These are phyloP conservation scores for Tolypocladium ophioglossoides DNA, from an alignment of 2,329 filamentous ascomycete species.

Conservation along the genomic window DNA sequence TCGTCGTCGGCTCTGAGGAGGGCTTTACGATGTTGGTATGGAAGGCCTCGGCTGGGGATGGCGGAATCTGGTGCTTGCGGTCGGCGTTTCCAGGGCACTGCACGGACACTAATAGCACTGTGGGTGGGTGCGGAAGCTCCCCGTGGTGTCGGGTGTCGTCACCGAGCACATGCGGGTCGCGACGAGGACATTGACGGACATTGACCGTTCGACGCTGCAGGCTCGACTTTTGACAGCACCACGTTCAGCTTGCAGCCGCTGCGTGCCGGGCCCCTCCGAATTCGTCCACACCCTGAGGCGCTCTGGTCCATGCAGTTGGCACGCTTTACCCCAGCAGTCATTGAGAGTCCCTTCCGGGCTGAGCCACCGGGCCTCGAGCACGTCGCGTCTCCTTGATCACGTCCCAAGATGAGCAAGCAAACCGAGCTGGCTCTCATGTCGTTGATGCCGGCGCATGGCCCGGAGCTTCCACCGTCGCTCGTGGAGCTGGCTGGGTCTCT, in stretches of 20 bases:
- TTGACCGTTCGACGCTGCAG: neutral
- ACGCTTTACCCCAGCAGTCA: neutral
- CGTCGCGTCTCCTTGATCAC: neutral
- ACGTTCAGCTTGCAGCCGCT: neutral
- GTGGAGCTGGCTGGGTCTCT: conserved; percentile 62
- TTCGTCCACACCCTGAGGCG: neutral
- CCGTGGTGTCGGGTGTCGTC: neutral
- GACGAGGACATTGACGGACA: no score
- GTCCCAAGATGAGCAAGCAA: conserved; percentile 55
- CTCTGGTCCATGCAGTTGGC: neutral
- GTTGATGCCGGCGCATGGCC: conserved; percentile 62
- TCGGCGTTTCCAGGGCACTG: neutral
- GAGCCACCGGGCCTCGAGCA: no score
- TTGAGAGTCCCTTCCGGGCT: neutral
- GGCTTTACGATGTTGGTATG: neutral
- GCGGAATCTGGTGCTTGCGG: neutral
- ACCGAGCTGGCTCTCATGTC: conserved; percentile 64
- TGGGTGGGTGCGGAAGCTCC: neutral
- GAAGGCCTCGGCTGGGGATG: no score
- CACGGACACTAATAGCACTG: neutral
- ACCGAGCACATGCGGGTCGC: neutral
- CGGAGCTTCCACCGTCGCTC: conserved; percentile 57
- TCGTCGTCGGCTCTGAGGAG: no score
- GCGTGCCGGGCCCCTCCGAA: neutral
- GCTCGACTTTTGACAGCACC: neutral